These are phyloP conservation scores for Alternaria sp. DNA, from an alignment of 2,329 filamentous ascomycete genomes.

Conservation along the genomic window DNA sequence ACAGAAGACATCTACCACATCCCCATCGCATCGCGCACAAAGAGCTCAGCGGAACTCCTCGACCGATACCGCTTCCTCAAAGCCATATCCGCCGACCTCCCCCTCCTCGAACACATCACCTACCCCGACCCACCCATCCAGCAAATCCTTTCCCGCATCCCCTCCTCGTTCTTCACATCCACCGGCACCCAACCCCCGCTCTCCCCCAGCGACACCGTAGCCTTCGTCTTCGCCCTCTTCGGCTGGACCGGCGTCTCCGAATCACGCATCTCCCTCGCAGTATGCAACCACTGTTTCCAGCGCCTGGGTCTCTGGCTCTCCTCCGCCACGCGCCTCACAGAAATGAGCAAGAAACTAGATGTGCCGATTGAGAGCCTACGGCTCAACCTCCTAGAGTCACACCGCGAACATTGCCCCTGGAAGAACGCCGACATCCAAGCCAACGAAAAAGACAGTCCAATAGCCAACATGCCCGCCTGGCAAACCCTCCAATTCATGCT, in stretches of 20 bases:
- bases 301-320: conserved; percentile 95
- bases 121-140: conserved; percentile 38
- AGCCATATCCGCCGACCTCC: conserved; percentile 41
- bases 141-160: conserved; percentile 33
- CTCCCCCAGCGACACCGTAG: conserved; percentile 27
- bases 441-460: conserved; percentile 38
- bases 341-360: conserved; percentile 43
- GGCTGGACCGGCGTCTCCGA: conserved; percentile 62
- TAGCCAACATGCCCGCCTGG: conserved; percentile 44
- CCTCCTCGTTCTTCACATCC: conserved; percentile 33
- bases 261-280: conserved; percentile 73
- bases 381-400: conserved; percentile 46
- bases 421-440: conserved; percentile 44
- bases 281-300: conserved; percentile 85
- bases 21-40: conserved; percentile 47
- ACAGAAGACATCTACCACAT: conserved; percentile 69
- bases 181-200: conserved; percentile 20
- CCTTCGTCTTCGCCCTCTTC: conserved; percentile 50
- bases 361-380: conserved; percentile 38
- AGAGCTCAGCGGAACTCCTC: conserved; percentile 47
- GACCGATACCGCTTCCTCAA: conserved; percentile 50
- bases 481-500: conserved; percentile 45
- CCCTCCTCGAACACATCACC: conserved; percentile 40
- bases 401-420: conserved; percentile 52
- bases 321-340: conserved; percentile 37